Base-by-base conservation (phyloP, 2,329 filamentous ascomycete species). In the Ambrosiella cleistominuta region DNA sequence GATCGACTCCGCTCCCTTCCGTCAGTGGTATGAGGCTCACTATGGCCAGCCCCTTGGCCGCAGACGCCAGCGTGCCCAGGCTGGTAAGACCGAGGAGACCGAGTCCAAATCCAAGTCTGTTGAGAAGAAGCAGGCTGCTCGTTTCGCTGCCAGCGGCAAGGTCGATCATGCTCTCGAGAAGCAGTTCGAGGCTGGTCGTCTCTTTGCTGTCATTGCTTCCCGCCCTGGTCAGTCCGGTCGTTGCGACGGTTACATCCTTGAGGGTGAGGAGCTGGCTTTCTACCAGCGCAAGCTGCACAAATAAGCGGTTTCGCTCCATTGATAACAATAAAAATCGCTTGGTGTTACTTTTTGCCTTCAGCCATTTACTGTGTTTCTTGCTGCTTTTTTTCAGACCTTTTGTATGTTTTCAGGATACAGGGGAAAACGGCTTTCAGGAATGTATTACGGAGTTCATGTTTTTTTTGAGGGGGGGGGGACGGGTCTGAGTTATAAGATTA, bases 21-120 rank as follows among this genome's bases (percentile, higher is more conserved):
- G 93, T 74, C 91, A 97, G 80, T 98, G 93, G 93, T 98, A 95
- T 79, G 93, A 98, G 84, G 88, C 93, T 67, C 93, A 98, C 86
- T 98, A 98, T 82, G 93, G 93, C 72, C 81, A 88, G 75, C 68
- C 79, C 68, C 72, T 98, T 64, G 93, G 93, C 74, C 87, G 90
- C 69, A 86, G 85, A 77, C 88, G 90, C 77, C 89, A 95, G 80
- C 80, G 84, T 74, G 90, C 94, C 76, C 76, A 74, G 71, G 70
- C 70, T 60, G 69, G 76, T 71, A 71, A 66, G 54, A 42, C 27
- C 38, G 71, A 66, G 53, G 78, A 88, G 75, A 81, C 84, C 68
- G 73, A 72, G 67, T 94, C 95, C 86, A 96, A 95, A 86, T 89
- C 84, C 81, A 94, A 94, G 79, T 79, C 83, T 62, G 86, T 97